Conservation (phyloP, 768 basidiomycete genomes). For the Trametes maxima region DNA sequence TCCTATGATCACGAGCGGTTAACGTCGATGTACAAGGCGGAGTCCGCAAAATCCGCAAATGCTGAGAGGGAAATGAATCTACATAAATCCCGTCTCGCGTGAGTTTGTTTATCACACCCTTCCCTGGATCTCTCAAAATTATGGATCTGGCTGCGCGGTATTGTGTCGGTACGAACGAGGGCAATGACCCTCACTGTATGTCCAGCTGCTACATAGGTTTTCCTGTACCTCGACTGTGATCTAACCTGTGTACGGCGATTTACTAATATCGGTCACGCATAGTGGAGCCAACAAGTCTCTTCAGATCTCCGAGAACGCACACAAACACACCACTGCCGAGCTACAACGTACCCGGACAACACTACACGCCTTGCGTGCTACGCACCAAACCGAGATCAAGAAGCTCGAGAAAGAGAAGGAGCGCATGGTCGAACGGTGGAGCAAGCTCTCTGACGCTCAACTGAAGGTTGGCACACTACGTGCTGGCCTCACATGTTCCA, state of each 20-base stretch:
- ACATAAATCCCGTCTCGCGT: constrained; percentile 74
- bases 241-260: background rate
- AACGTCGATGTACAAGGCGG: constrained; percentile 59
- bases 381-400: constrained; percentile 72
- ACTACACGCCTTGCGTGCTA: constrained; percentile 67
- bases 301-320: constrained; percentile 60
- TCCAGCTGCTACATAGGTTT: background rate
- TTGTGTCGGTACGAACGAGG: too few species aligned
- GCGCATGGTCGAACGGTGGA: constrained; percentile 73
- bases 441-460: constrained; percentile 69
- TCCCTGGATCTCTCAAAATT: background rate
- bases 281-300: constrained; percentile 55
- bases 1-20: constrained; percentile 83
- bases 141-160: too few species aligned
- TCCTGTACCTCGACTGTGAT: background rate
- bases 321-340: constrained; percentile 71
- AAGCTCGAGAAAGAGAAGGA: constrained; percentile 83
- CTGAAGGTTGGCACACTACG: constrained; percentile 51
- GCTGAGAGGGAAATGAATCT: constrained; percentile 80
- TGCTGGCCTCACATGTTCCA: constrained; percentile 43
- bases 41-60: constrained; percentile 61
- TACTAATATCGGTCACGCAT: background rate
- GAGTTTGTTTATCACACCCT: constrained; percentile 35
- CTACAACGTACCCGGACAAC: constrained; percentile 72
- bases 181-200: background rate